phyloP scores from a whole-genome alignment of 345 rosid species.

The Passiflora organensis region DNA sequence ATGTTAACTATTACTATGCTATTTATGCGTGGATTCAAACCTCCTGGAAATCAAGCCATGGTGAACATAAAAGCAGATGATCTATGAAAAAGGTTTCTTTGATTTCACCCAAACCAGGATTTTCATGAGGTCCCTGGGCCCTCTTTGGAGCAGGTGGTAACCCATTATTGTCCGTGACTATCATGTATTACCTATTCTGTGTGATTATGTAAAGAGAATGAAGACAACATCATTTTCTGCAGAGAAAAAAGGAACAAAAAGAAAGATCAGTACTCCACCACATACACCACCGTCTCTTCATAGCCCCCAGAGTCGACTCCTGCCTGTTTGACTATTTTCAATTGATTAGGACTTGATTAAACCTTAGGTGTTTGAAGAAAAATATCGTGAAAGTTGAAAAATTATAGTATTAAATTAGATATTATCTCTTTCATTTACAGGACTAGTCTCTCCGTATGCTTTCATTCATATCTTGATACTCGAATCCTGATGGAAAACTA shows the following conservation, averaged over 20 bases:
- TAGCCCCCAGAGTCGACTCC: conserved; percentile 21
- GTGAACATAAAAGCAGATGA: no score
- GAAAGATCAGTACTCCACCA: conserved; percentile 5
- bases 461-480: no score
- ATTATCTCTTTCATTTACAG: no score
- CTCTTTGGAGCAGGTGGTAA: background rate
- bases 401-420: no score
- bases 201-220: conserved; percentile 17
- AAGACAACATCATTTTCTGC: conserved; percentile 45
- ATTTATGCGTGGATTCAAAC: no score
- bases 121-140: background rate
- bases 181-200: background rate
- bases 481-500: no score
- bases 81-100: no score
- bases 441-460: no score
- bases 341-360: conserved; percentile 10
- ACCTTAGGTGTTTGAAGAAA: background rate
- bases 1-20: no score
- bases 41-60: no score
- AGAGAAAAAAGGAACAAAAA: conserved; percentile 18
- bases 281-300: background rate
- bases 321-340: conserved; percentile 8
- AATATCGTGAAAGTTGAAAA: background rate
- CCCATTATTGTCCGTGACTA: conserved; percentile 13
- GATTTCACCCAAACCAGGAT: background rate